Percentiles rank a stretch among this genome's conserved stretches.
Conservation (phyloP, 768 basidiomycete genomes). For the Boletus bicolor region DNA sequence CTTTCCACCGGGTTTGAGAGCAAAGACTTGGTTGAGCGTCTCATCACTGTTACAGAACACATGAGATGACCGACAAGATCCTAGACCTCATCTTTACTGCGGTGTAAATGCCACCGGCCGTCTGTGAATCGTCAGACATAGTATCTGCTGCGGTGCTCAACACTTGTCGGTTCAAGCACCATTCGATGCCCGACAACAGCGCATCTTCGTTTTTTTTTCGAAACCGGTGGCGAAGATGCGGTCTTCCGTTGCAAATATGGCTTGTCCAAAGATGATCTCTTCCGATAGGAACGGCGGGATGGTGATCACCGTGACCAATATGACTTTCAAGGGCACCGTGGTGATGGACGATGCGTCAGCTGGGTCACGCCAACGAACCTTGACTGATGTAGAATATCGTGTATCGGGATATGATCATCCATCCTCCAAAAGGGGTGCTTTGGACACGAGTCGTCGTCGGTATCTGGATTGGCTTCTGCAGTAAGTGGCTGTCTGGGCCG, state of each 20-base stretch:
- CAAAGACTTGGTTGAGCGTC: slow-evolving; percentile 36
- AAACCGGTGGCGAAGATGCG: slow-evolving; percentile 56
- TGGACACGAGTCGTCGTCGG: not conserved
- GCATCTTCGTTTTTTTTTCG: slow-evolving; percentile 48
- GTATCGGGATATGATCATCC: slow-evolving; percentile 37
- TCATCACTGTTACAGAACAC: slow-evolving; percentile 29
- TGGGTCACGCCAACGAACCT: slow-evolving; percentile 43
- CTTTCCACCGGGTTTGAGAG: slow-evolving; percentile 51
- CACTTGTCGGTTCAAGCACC: slow-evolving; percentile 52
- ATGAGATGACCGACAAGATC: slow-evolving; percentile 55
- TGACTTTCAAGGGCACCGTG: slow-evolving; percentile 7
- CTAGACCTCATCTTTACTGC: too few relatives aligned
- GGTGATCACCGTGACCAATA: not conserved
- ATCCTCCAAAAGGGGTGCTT: slow-evolving; percentile 51
- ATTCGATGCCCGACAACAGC: slow-evolving; percentile 52
- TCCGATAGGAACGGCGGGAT: not conserved
- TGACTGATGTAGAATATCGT: slow-evolving; percentile 35
- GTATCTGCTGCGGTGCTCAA: slow-evolving; percentile 23
- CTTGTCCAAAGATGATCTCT: slow-evolving; percentile 48
- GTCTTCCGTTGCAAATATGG: slow-evolving; percentile 41
- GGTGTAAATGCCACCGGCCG: too few relatives aligned
- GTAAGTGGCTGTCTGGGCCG: slow-evolving; percentile 38
- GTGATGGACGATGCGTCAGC: slow-evolving; percentile 2
- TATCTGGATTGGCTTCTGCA: slow-evolving; percentile 46
- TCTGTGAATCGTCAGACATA: too few relatives aligned